Percentiles rank a stretch among this genome's conserved stretches.
phyloP scores from a whole-genome alignment of 2,329 filamentous ascomycete genomes.

The Beauveria brongniartii region DNA sequence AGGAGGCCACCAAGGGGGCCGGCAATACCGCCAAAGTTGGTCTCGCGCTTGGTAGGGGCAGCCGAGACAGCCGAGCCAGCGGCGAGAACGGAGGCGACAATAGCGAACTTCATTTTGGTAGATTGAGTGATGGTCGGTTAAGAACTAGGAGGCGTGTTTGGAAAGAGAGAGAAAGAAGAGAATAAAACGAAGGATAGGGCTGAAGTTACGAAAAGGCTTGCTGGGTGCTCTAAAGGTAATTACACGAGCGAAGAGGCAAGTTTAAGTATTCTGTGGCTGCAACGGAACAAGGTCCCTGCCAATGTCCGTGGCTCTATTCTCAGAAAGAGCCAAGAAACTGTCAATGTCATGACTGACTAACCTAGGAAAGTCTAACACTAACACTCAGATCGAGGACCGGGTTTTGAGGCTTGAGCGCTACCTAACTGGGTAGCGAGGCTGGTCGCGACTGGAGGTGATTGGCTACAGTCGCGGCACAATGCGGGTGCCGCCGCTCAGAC shows the following conservation, averaged over 20 bases:
- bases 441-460: not conserved
- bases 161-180: not conserved
- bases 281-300: not conserved
- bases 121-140: not conserved
- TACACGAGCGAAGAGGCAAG: not conserved
- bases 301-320: too few relatives aligned
- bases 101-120: conserved; percentile 5
- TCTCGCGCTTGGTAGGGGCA: conserved; percentile 6
- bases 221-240: not conserved
- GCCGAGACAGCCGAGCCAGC: conserved; percentile 4
- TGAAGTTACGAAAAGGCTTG: not conserved
- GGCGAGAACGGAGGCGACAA: not conserved
- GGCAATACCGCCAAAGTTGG: conserved; percentile 6
- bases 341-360: not conserved
- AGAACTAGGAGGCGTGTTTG: not conserved
- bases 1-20: conserved; percentile 12
- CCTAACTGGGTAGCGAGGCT: not conserved
- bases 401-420: conserved; percentile 1
- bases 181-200: not conserved
- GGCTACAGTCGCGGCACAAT: not conserved
- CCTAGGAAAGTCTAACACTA: not conserved
- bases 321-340: not conserved
- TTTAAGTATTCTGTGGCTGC: not conserved
- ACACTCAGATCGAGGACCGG: not conserved
- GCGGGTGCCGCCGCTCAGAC: not conserved